A percentile compares a stretch with the other conserved stretches of the same genome.
phyloP scores from a whole-genome alignment of 352 stramenopile genomes.

The Blastocystis sp. region DNA sequence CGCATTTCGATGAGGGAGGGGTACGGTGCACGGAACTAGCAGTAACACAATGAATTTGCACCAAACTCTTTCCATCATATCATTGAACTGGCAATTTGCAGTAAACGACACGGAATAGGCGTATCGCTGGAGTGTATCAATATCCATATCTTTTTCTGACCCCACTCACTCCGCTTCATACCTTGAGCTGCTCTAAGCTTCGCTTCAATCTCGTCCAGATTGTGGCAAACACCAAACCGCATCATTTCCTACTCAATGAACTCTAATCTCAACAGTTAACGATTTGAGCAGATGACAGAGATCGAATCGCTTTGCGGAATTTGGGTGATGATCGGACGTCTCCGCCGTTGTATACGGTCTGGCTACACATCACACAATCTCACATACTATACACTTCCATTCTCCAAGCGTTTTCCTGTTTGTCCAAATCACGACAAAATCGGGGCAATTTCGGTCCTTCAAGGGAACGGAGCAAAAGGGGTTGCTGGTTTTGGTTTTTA shows the following conservation, averaged over 20 bases:
- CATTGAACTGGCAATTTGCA: slow-evolving; percentile 53
- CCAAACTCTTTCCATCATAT: slow-evolving; percentile 6
- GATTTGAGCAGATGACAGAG: slow-evolving; percentile 16
- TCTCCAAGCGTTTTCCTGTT: no score
- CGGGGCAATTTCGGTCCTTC: not conserved
- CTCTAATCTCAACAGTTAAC: not conserved
- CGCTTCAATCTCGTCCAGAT: not conserved
- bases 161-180: not conserved
- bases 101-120: slow-evolving; percentile 41
- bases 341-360: not conserved
- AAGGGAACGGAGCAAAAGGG: not conserved
- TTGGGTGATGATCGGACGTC: not conserved
- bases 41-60: no score
- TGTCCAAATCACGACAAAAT: not conserved
- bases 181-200: slow-evolving; percentile 2
- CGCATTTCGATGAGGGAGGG: slow-evolving; percentile 24
- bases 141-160: slow-evolving; percentile 37
- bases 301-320: slow-evolving; percentile 3
- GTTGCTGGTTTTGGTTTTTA: not conserved
- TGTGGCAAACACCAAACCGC: not conserved
- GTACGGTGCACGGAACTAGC: slow-evolving; percentile 25
- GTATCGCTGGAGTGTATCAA: slow-evolving; percentile 38
- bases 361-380: not conserved
- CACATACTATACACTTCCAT: not conserved
- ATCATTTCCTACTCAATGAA: slow-evolving; percentile 38